Base-by-base conservation (phyloP, 1,139 yeast species). In the Debaryomyces sp. region DNA sequence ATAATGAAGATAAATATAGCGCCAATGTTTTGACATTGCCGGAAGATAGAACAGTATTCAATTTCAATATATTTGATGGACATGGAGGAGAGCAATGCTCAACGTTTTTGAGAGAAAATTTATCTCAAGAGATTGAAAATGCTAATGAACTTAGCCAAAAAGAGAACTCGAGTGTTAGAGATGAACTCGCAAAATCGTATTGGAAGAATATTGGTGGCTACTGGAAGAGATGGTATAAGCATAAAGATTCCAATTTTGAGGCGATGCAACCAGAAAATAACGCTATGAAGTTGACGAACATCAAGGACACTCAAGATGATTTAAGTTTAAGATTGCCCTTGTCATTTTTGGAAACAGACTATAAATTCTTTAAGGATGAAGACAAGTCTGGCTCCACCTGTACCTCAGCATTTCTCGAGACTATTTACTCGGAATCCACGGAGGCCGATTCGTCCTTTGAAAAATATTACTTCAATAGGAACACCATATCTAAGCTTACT, bases 21-120 rank as follows among this genome's bases (percentile, higher is more conserved):
- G 88, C 88, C 15, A 75, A 74, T n/a, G 81, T 87, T 17, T 56
- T 87, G 34, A 68, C 71, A 26, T 60, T 83, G 22, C 53, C 60
- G 5, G 57, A 48, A 5, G 59, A 56, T 21, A 48, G 55, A 13
- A 51, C 63, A 4, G 66, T 73, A 29, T 86, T 90, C 67, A 83
- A 82, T 59, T 84, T 88, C 63, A 81, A 83, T 43, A 79, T 94
- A 2, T 91, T 87, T 66, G 99, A 94, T 66, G 99, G 98, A 2
- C 99, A 94, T 66, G 98, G 98, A 4, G 96, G 97, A 15, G 78
- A 75, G 32, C 83, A 85, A 52, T 89, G 96, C 59, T 77, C 91
- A 38, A 76, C 71, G 24, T 87, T 77, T 58, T 71, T 92, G 27
- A 71, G 76, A 29, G 68, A 73, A 8, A 73, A 82, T 49, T 73